Conservation (phyloP, 805 yeast genomes). For the Metschnikowia baotianmanensis region DNA sequence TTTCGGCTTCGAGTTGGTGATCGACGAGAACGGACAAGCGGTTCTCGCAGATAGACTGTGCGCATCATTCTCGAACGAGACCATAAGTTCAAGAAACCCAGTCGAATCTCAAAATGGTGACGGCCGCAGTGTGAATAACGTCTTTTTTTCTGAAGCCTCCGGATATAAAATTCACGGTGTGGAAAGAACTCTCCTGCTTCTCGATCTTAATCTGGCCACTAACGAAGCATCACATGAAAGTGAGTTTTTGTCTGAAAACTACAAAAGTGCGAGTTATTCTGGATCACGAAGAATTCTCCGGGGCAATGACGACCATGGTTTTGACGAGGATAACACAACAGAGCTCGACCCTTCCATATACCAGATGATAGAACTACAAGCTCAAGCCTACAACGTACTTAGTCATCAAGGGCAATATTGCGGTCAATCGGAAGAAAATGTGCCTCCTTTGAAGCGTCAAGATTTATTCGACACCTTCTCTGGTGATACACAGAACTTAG, state of each 20-base stretch:
- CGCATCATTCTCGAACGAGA: background rate
- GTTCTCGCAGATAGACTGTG: conserved; percentile 23
- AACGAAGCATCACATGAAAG: too few relatives aligned
- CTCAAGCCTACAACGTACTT: background rate
- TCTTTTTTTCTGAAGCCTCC: background rate
- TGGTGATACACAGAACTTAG: conserved; percentile 1
- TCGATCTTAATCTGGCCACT: background rate
- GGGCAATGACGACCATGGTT: too few relatives aligned
- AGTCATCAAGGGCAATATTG: too few relatives aligned
- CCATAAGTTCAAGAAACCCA: too few relatives aligned
- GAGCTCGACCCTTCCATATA: conserved; percentile 1
- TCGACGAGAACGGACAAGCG: conserved; percentile 44
- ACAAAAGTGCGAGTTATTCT: background rate
- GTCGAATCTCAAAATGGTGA: too few relatives aligned
- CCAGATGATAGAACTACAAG: conserved; percentile 2
- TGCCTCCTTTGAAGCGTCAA: background rate
- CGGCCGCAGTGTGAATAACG: too few relatives aligned
- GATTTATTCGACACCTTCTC: background rate
- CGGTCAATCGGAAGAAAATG: too few relatives aligned
- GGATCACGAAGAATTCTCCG: too few relatives aligned
- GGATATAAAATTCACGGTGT: background rate
- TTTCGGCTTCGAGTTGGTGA: conserved; percentile 34
- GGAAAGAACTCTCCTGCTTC: conserved; percentile 1
- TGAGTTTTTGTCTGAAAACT: background rate
- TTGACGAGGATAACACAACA: background rate